Base-by-base conservation (phyloP, 1,284 basidiomycete genomes). In the Ganoderma multipileum region DNA sequence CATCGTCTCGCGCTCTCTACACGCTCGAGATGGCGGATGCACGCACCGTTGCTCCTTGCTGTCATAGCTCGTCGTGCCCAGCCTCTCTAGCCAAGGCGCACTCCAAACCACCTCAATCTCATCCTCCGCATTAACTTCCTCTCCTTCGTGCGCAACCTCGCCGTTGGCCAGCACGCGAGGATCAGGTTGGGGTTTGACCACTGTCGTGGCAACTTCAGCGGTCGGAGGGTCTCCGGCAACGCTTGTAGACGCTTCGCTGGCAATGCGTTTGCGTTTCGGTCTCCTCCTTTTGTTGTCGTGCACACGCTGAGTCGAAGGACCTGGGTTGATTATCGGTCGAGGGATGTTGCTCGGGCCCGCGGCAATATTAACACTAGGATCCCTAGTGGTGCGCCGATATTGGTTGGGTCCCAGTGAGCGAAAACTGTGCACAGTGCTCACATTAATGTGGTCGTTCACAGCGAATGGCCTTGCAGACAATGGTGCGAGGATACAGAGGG, bases 41-140 rank as follows among this genome's bases (percentile, higher is more conserved):
- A 67, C 74, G 41, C 41, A 80, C 81, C 79, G 78, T 69, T 83
- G 78, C 66, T 83, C 79, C 57, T 76, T 76, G 68, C 72, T 79
- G 65, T 77, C 76, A 54, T 77, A 77, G 64, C 70, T 70, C 30
- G 74, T 74, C 67, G 71, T 72, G 0, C 74, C 76, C 23, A 80
- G 62, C 36, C 59, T 23, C 4, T 71, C 73, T 3, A 76, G 18
- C 79, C 79, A 80, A 20, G 79, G 78, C 42, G 76, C 75, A 50
- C 62, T 69, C 63, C 70, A 72, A 9, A 52, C 54, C 57, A 26
- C 23, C 58, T 69, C 67, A 8, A 38, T 28, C 12, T 63, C 54
- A 1, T 20, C 63, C 1, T 62, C 66, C 14, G 28, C 66, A 26
- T 59, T n/a, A 3, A 20, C 59, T 18, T 33, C 36, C 7, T 62